Evolutionary conservation across 345 rosid species (phyloP).

Genomic region (Gossypium stocksii): DNA sequence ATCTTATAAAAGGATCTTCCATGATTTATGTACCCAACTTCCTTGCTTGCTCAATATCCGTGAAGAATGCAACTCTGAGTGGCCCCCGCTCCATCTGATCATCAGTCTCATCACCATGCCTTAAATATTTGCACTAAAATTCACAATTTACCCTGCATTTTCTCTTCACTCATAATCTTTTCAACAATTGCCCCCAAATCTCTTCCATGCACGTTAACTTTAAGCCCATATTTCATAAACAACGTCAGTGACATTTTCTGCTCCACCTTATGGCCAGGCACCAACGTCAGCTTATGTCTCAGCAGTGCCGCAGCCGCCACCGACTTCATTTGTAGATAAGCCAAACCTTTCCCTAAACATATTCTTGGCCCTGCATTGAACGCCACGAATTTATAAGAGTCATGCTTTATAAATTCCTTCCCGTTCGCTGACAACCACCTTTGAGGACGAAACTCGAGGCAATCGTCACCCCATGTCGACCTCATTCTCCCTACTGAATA

Average conservation of each 20-base stretch:
- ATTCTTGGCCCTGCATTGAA: conserved; percentile 94
- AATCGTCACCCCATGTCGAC: conserved; percentile 88
- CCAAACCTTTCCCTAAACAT: conserved; percentile 80
- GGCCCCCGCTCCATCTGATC: background rate
- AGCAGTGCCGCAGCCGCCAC: conserved; percentile 72
- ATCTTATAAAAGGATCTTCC: background rate
- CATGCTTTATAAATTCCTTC: conserved; percentile 45
- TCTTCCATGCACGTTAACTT: conserved; percentile 56
- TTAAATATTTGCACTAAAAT: conserved; percentile 16
- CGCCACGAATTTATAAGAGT: conserved; percentile 77
- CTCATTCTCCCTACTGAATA: conserved; percentile 88
- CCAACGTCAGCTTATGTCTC: conserved; percentile 63
- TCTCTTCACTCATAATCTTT: conserved; percentile 20
- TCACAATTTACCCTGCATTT: conserved; percentile 25
- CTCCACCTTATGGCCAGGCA: conserved; percentile 73
- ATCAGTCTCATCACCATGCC: background rate
- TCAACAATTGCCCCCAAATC: conserved; percentile 42
- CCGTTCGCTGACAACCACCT: conserved; percentile 75
- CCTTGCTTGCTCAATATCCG: conserved; percentile 5
- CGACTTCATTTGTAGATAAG: conserved; percentile 90
- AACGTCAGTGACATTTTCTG: conserved; percentile 96
- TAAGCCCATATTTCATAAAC: conserved; percentile 84
- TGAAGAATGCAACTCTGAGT: conserved; percentile 6
- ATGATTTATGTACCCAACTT: background rate
- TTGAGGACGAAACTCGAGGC: conserved; percentile 77